These are phyloP conservation scores for Penicillium paxilli DNA, from an alignment of 495 filamentous ascomycete species.

Conservation along the genomic window DNA sequence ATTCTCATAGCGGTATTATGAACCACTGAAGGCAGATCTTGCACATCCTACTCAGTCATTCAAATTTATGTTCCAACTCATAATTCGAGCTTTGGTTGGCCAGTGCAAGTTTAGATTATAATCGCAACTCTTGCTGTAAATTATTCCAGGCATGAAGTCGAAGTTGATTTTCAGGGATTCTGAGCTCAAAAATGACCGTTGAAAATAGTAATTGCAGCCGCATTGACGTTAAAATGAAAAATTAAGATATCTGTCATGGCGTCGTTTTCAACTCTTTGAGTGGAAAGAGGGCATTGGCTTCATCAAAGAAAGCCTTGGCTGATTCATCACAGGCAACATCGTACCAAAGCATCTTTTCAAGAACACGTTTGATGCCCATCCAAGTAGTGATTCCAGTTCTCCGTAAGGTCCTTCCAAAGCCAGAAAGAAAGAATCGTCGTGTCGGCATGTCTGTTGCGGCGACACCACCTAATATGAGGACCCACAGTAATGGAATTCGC, in stretches of 20 bases:
- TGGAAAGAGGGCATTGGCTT: conserved; percentile 14
- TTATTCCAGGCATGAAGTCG: too few species aligned
- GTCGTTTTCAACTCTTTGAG: not conserved
- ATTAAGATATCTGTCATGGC: not conserved
- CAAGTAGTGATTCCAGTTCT: conserved; percentile 24
- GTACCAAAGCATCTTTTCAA: conserved; percentile 37
- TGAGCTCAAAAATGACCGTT: too few species aligned
- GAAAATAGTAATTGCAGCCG: too few species aligned
- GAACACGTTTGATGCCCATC: conserved; percentile 18
- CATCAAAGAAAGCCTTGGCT: conserved; percentile 29
- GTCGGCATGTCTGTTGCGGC: conserved; percentile 24
- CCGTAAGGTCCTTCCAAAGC: conserved; percentile 17
- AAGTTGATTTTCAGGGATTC: too few species aligned
- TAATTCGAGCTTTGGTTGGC: too few species aligned
- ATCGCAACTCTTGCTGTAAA: too few species aligned
- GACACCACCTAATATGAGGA: conserved; percentile 38
- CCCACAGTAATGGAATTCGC: conserved; percentile 32
- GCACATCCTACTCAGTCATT: too few species aligned
- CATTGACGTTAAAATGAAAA: too few species aligned
- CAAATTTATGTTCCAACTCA: too few species aligned
- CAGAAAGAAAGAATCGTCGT: conserved; percentile 33
- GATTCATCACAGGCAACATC: conserved; percentile 35
- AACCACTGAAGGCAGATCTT: too few species aligned
- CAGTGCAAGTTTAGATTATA: too few species aligned
- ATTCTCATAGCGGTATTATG: too few species aligned